Evolutionary conservation across 2,329 filamentous ascomycete genomes (phyloP), one percentile per base, ranked within the genome.

Genomic region (Talaromyces sp.): DNA sequence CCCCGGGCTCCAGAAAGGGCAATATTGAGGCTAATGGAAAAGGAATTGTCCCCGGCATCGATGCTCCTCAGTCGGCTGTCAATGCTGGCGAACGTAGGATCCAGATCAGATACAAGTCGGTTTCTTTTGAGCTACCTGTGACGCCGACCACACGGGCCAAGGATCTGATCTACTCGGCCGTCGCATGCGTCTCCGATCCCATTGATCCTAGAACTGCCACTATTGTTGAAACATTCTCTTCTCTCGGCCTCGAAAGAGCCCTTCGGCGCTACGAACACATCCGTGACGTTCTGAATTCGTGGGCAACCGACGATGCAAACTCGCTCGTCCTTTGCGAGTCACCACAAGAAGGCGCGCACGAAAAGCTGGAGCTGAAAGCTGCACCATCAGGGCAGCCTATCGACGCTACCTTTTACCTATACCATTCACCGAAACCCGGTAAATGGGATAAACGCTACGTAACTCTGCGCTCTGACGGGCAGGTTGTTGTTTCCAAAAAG

Each of bases 381-480:
- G 90, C 90, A 3, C 84, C 89, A 1, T 78, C 79, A 28, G 80
- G 85, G 25, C 81, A 86, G 52, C 91, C 92, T 0, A 73, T 77
- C 1, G 89, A 89, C 49, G 85, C 87, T 61, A 85, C 85, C 15
- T 84, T 93, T 60, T 83, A 88, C 61, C 80, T 98, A 65, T 88
- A 93, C 68, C 88, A 96, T 75, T 95, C 90, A 0, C 89, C 92
- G 51, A 88, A 86, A 54, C 87, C 88, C 0, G 90, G 91, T 17
- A 95, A 92, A 72, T 98, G 93, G 95, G 88, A 87, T 67, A 96
- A 96, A 76, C 86, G 91, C 44, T 92, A 84, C 74, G 80, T 97
- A 57, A 92, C 87, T 0, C 77, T 98, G 32, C 82, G 88, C 4
- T 71, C 81, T 9, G 89, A 89, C 60, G 93, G 93, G 0, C 92